These are phyloP conservation scores for Nakazawaea siamensis DNA, from an alignment of 805 yeast genomes.

Conservation along the genomic window DNA sequence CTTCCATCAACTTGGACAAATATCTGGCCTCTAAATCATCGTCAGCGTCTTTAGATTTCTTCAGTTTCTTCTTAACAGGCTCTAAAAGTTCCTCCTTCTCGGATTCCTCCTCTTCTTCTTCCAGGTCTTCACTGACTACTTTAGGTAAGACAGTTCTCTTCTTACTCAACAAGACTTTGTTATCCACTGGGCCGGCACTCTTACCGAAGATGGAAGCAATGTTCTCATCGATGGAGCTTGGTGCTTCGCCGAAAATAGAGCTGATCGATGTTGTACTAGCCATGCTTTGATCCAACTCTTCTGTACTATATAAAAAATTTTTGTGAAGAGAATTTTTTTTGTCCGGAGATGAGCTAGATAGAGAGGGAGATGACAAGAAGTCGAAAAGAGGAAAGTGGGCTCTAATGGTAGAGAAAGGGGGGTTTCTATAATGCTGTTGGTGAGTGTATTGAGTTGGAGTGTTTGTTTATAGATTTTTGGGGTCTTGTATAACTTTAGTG, in stretches of 20 bases:
- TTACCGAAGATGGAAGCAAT: constrained; percentile 27
- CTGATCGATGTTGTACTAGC: constrained; percentile 5
- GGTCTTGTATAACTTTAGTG: too few species aligned
- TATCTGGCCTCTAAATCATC: constrained; percentile 50
- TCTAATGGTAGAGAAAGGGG: too few species aligned
- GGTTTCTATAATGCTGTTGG: too few species aligned
- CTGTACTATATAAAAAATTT: too few species aligned
- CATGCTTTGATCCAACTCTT: too few species aligned
- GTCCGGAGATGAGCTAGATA: too few species aligned
- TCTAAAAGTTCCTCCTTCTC: constrained; percentile 4
- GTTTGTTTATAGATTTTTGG: too few species aligned
- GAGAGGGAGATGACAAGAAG: too few species aligned
- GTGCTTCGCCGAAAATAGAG: constrained; percentile 12
- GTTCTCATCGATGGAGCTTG: constrained; percentile 20
- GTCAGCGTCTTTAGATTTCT: constrained; percentile 22
- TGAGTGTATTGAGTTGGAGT: too few species aligned
- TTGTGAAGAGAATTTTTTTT: too few species aligned
- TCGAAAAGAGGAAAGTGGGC: too few species aligned
- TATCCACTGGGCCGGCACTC: constrained; percentile 41
- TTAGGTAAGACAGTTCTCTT: constrained; percentile 15
- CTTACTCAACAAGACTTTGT: constrained; percentile 20
- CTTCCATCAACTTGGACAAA: constrained; percentile 36
- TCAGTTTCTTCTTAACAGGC: constrained; percentile 11
- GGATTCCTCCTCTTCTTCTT: constrained; percentile 12
- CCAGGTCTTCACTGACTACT: constrained; percentile 19